Evolutionary conservation across 2,329 filamentous ascomycete species (phyloP).

Genomic region (Clarireedia paspali): DNA sequence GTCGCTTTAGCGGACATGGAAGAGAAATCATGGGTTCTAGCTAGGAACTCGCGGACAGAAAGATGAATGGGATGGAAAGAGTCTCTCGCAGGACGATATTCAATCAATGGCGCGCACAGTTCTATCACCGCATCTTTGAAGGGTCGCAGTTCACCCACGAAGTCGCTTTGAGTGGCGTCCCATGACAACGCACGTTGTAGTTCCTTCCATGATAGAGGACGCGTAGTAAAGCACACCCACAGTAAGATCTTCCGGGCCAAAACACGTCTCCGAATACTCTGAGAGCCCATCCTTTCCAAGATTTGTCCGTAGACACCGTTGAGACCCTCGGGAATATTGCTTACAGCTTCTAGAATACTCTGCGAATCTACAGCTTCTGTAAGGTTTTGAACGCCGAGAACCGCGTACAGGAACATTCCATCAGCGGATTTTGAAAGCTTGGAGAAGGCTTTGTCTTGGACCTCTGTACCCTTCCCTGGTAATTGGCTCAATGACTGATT

Average conservation of each 20-base stretch:
- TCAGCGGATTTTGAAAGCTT: neutral
- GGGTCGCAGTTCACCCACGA: neutral
- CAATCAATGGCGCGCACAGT: slow-evolving; percentile 1
- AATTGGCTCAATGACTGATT: neutral
- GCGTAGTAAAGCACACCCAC: slow-evolving; percentile 3
- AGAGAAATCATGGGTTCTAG: neutral
- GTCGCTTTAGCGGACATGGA: slow-evolving; percentile 6
- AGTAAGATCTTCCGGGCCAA: neutral
- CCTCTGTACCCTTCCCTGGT: neutral
- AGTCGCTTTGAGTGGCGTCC: neutral
- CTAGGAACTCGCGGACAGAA: slow-evolving; percentile 1
- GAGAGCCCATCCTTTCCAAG: neutral
- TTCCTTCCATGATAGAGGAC: slow-evolving; percentile 4
- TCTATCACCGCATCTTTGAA: slow-evolving; percentile 5
- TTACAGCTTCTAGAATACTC: neutral
- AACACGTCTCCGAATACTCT: slow-evolving; percentile 3
- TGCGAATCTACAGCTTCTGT: slow-evolving; percentile 2
- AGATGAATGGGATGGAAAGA: neutral
- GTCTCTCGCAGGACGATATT: slow-evolving; percentile 1
- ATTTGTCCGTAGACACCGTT: slow-evolving; percentile 4
- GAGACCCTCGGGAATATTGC: slow-evolving; percentile 1
- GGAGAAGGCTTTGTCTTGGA: neutral
- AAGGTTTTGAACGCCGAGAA: neutral
- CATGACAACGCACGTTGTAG: slow-evolving; percentile 3
- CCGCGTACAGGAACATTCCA: slow-evolving; percentile 7